Conservation (phyloP, 1,284 basidiomycete species). For the Lignosus rhinocerotis region DNA sequence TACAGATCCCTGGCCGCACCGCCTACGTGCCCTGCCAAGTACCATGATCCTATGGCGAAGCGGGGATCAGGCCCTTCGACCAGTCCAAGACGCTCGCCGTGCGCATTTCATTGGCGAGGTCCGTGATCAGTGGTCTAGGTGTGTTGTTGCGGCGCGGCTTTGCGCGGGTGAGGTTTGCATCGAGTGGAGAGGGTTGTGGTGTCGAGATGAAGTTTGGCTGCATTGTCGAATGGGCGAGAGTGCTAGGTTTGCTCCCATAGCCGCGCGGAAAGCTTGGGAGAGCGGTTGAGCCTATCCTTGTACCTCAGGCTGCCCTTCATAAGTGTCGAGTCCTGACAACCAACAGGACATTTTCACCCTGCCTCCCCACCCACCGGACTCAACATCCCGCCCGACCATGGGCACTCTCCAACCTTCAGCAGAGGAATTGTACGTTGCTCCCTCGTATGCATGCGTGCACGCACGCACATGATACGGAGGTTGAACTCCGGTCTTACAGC, state of each 20-base stretch:
- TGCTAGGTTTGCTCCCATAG: too few relatives aligned
- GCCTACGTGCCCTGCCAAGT: neutral
- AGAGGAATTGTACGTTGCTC: neutral
- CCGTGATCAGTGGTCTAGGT: neutral
- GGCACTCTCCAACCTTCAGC: neutral
- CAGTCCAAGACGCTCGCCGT: neutral
- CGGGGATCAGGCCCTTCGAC: neutral
- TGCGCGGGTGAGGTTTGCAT: neutral
- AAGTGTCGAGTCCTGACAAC: neutral
- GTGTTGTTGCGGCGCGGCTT: neutral
- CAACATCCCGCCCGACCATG: too few relatives aligned
- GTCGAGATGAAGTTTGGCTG: too few relatives aligned
- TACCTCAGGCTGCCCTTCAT: neutral
- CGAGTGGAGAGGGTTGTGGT: too few relatives aligned
- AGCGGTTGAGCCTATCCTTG: too few relatives aligned
- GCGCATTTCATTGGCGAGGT: neutral
- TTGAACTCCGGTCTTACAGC: neutral
- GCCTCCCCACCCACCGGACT: too few relatives aligned
- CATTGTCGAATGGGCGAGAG: too few relatives aligned
- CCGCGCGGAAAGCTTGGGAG: too few relatives aligned
- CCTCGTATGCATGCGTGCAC: neutral
- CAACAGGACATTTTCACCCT: too few relatives aligned
- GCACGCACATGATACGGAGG: neutral
- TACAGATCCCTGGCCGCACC: neutral
- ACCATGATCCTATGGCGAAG: neutral